Percentiles rank a stretch among this genome's conserved stretches.
These are phyloP conservation scores for Claviceps africana DNA, from an alignment of 2,329 filamentous ascomycete species.

Conservation along the genomic window DNA sequence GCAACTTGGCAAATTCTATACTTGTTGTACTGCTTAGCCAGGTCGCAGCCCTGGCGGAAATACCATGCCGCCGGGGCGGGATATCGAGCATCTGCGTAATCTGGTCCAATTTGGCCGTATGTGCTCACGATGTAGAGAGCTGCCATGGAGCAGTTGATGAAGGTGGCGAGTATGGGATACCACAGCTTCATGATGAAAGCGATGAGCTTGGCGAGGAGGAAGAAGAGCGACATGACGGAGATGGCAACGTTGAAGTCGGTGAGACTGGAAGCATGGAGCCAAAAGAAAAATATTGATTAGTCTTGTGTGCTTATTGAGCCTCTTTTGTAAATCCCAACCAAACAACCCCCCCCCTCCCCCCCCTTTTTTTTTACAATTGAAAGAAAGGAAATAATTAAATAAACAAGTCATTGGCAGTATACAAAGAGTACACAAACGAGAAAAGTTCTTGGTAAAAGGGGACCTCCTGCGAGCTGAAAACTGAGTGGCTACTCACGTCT, in stretches of 20 bases:
- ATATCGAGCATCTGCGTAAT: slow-evolving; percentile 51
- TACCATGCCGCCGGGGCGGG: slow-evolving; percentile 59
- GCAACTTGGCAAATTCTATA: slow-evolving; percentile 52
- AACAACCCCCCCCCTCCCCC: no score
- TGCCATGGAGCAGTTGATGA: slow-evolving; percentile 43
- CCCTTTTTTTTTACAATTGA: no score
- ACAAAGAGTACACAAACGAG: background rate
- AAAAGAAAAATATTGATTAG: no score
- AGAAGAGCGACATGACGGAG: slow-evolving; percentile 61
- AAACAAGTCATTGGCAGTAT: no score
- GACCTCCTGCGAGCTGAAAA: background rate
- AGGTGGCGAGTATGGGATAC: slow-evolving; percentile 48
- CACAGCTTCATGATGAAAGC: slow-evolving; percentile 58
- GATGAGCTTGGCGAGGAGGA: slow-evolving; percentile 57
- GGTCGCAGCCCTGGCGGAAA: slow-evolving; percentile 52
- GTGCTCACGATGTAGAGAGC: slow-evolving; percentile 52
- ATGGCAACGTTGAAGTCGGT: slow-evolving; percentile 67
- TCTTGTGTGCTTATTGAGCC: no score
- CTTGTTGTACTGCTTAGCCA: slow-evolving; percentile 39
- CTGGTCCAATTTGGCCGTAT: slow-evolving; percentile 59
- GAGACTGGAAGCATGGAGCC: slow-evolving; percentile 31
- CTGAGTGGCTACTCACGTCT: slow-evolving; percentile 39
- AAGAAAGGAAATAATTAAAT: no score
- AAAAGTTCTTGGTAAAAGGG: background rate
- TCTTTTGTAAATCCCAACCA: no score